Base-by-base conservation (phyloP, 2,329 filamentous ascomycete species). In the Aspergillus japonicus region DNA sequence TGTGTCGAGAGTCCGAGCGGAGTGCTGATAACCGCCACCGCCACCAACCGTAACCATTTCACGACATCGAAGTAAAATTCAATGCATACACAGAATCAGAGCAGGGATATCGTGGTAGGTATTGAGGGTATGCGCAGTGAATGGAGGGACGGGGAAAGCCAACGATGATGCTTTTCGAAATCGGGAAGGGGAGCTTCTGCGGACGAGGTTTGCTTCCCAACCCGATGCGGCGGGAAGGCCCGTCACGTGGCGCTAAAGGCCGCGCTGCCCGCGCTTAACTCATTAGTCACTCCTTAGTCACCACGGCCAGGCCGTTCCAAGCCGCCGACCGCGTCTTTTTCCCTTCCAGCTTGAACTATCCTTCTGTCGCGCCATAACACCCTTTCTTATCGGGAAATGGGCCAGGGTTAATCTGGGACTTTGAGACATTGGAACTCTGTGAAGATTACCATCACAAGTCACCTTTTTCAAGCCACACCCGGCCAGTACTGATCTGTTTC, bases 31-130 rank as follows among this genome's bases (percentile, higher is more conserved):
- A 71, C 70, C 71, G 69, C 70, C 68, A 62, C 69, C 64, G 62
- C 68, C 70, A 69, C 69, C 68, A 71, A 62, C 61, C 70, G 66
- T 73, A 68, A 77, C 67, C 74, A 77, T 77, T 66, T 76, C 74
- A 76, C 60, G 65, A 67, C 48, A 59, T 59, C 61, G 50, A 51
- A 52, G 47, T 52, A 61, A 54, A 66, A 71, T 73, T 21, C 24
- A 65, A 48, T 35, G 14, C 24, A 47, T 14, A 31, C n/a, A 48
- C 2, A 23, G 53, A 10, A 5, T n/a, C 47, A 16, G 42, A 23
- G 3, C n/a, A 31, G 24, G 19, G 10, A 3, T 24, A 33, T 62
- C 51, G 54, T 39, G 12, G 53, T 23, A 31, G 33, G 47, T 39
- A 42, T 54, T 23, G 54, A 50, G 50, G 44, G 60, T 58, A 59